Conservation (phyloP, 129 eudicot species). For the Erigeron canadensis region DNA sequence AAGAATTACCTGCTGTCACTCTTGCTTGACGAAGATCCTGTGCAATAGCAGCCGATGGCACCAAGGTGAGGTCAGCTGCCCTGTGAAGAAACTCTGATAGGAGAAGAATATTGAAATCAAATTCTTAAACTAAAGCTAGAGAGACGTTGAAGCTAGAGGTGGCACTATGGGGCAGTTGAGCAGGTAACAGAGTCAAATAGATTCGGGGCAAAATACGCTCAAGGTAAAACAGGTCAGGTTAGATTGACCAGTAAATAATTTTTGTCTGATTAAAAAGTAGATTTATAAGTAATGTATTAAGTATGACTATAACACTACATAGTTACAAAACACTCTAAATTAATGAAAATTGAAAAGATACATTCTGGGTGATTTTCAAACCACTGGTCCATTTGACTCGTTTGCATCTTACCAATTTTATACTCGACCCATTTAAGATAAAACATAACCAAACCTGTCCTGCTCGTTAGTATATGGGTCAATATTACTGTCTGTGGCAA, state of each 20-base stretch:
- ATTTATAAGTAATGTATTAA: background rate
- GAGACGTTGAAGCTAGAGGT: background rate
- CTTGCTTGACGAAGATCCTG: constrained; percentile 79
- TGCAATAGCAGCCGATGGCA: constrained; percentile 96
- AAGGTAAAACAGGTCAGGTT: background rate
- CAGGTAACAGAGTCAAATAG: too few species aligned
- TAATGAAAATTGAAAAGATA: background rate
- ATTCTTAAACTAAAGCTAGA: background rate
- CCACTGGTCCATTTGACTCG: too few species aligned
- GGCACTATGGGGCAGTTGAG: background rate
- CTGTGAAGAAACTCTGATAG: constrained; percentile 88
- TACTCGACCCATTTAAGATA: background rate
- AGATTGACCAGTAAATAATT: background rate
- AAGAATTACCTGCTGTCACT: constrained; percentile 71
- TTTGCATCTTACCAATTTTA: too few species aligned
- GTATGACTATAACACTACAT: background rate
- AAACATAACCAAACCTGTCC: background rate
- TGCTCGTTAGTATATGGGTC: background rate
- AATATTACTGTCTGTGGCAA: background rate
- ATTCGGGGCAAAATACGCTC: background rate
- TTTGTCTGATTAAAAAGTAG: background rate
- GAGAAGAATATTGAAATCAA: background rate
- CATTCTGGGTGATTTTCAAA: background rate
- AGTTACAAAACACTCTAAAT: too few species aligned
- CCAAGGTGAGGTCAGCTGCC: constrained; percentile 97